These are phyloP conservation scores for Mesembryanthemum crystallinum DNA, from an alignment of 148 eudicot genomes.

Conservation along the genomic window DNA sequence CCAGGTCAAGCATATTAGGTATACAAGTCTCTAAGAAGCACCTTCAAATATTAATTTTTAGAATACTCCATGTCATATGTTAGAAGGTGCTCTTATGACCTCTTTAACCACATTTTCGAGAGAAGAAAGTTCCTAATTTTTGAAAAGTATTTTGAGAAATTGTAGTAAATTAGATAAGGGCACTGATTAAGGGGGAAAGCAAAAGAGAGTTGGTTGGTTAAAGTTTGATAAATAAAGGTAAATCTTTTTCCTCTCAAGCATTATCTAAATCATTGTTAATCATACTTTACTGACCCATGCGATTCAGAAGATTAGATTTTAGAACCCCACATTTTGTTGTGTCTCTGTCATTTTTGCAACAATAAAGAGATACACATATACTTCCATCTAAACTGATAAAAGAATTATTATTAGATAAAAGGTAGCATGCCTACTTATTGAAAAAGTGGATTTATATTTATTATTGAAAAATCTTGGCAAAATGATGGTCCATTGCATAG, in stretches of 20 bases:
- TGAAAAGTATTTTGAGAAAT: no score
- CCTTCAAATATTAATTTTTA: no score
- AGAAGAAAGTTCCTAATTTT: no score
- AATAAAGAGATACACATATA: not conserved
- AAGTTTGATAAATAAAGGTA: not conserved
- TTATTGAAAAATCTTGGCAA: not conserved
- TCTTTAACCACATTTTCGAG: no score
- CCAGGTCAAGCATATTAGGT: no score
- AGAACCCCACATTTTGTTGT: slow-evolving; percentile 9
- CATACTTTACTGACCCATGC: slow-evolving; percentile 6
- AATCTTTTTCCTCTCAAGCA: not conserved
- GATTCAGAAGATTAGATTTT: not conserved
- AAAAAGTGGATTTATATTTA: not conserved
- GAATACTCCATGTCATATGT: no score
- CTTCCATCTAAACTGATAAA: no score
- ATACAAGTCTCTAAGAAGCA: no score
- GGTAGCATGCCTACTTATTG: not conserved
- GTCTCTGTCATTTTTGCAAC: slow-evolving; percentile 1
- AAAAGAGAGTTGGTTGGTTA: slow-evolving; percentile 9
- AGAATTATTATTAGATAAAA: not conserved
- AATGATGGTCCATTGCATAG: slow-evolving; percentile 11
- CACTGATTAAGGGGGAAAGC: slow-evolving; percentile 24
- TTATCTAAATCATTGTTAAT: slow-evolving; percentile 17
- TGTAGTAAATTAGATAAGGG: no score
- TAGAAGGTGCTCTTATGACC: no score